Base-by-base conservation (phyloP, 306 rosid species). In the Quercus aquifolioides region DNA sequence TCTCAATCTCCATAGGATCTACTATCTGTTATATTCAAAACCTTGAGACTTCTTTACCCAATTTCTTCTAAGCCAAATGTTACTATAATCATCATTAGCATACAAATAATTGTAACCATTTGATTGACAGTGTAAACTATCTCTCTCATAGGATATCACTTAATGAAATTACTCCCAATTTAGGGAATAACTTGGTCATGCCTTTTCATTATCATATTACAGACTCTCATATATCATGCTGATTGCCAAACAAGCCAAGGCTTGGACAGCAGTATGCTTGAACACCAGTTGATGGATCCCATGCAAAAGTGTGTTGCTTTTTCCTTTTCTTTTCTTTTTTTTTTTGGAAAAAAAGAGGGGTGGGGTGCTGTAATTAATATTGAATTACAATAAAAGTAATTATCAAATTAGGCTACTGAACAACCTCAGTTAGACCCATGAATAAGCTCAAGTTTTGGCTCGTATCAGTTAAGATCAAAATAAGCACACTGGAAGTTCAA, bases 1-100 rank as follows among this genome's bases (percentile, higher is more conserved):
- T 89, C 81, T 89, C 97, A 80, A 93, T 95, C 92, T 95, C 97
- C 51, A 31, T 69, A n/a, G 98, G 92, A 87, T 95, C 99, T 78
- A 69, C 86, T 76, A 93, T 91, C 99, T 93, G 93, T 82, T 71
- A 77, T 63, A 80, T 73, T 83, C 80, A 58, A 81, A 78, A 58
- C 26, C 77, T 38, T 62, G 74, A 69, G 58, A 69, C 54, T 51
- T 51, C 56, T 68, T 64, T 35, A 30, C 55, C 1, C 49, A 12
- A 13, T 58, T 33, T 19, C 52, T 18, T 31, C 72, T 33, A 67
- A 30, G 38, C 72, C 10, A 67, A 91, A 92, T 26, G 54, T 49
- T 49, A 14, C 10, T 62, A 26, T 5, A 41, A 41, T 41, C 46
- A 14, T 13, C 38, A 59, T 26, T 2, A 62, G 14, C n/a, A 62